These are phyloP conservation scores for Phylloboletellus chloephorus DNA, from an alignment of 1,284 basidiomycete species.

Conservation along the genomic window DNA sequence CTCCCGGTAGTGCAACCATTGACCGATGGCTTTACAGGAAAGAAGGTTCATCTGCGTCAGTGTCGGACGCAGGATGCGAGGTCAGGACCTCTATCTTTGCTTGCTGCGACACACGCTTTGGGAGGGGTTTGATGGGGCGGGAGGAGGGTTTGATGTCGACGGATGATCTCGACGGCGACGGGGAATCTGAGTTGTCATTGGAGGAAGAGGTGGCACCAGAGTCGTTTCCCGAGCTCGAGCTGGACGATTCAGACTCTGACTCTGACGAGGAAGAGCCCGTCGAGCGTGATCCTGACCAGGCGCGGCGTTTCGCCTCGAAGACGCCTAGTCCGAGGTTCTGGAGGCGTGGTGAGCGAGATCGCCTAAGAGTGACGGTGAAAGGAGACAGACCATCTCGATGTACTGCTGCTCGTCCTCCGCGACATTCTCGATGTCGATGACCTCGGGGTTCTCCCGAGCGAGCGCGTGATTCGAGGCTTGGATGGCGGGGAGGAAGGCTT, in stretches of 20 bases:
- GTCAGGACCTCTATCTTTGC: conserved; percentile 14
- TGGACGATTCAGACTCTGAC: conserved; percentile 11
- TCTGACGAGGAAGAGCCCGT: conserved; percentile 14
- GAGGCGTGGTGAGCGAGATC: conserved; percentile 2
- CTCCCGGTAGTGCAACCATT: background rate
- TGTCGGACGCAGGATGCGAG: background rate
- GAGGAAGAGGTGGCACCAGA: conserved; percentile 15
- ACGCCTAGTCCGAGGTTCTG: conserved; percentile 64
- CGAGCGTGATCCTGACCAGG: conserved; percentile 1
- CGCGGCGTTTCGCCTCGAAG: conserved; percentile 40
- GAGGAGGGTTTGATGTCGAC: conserved; percentile 33
- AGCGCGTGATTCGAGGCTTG: conserved; percentile 57
- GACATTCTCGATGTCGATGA: conserved; percentile 61
- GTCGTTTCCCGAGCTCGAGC: conserved; percentile 20
- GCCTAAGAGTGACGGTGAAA: background rate
- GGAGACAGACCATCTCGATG: conserved; percentile 57
- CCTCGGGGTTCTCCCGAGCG: conserved; percentile 43
- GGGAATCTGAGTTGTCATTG: conserved; percentile 25
- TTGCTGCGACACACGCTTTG: conserved; percentile 29
- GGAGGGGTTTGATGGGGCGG: conserved; percentile 40
- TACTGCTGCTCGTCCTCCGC: conserved; percentile 41
- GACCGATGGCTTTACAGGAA: background rate
- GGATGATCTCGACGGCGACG: conserved; percentile 31
- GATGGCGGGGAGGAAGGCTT: conserved; percentile 58
- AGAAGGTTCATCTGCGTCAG: background rate